These are phyloP conservation scores for Senna siamea DNA, from an alignment of 306 rosid species.

Conservation along the genomic window DNA sequence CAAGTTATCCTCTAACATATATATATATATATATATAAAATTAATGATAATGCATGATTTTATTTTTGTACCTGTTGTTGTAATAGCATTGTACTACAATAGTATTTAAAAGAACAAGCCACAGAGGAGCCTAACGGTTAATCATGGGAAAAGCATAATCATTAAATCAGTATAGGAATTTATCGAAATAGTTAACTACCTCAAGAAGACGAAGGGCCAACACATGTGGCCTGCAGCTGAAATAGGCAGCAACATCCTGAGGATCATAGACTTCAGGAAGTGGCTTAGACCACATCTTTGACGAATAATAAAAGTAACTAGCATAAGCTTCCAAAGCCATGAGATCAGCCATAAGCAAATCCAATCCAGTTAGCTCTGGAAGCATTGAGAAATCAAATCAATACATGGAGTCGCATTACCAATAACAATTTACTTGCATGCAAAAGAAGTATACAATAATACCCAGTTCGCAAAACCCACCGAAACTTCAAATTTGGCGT, in stretches of 20 bases:
- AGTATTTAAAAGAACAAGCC: conserved; percentile 3
- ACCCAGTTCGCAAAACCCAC: conserved; percentile 26
- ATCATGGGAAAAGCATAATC: background rate
- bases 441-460: background rate
- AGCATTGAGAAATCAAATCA: conserved; percentile 20
- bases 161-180: background rate
- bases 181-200: conserved; percentile 49
- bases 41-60: background rate
- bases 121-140: conserved; percentile 3
- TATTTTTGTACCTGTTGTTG: background rate
- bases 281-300: conserved; percentile 88
- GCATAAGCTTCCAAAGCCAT: conserved; percentile 85
- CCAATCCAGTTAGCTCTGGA: conserved; percentile 75
- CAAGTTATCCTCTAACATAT: conserved; percentile 20
- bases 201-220: conserved; percentile 79
- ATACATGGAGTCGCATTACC: conserved; percentile 8
- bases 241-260: conserved; percentile 70
- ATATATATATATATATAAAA: conserved; percentile 12
- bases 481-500: conserved; percentile 11
- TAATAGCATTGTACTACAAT: background rate
- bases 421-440: conserved; percentile 11
- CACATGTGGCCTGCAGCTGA: conserved; percentile 78
- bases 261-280: conserved; percentile 91
- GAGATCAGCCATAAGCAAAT: conserved; percentile 81
- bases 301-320: conserved; percentile 61